Evolutionary conservation across 176 grass and related monocot genomes (phyloP).

Genomic region (Cenchrus purpureus): DNA sequence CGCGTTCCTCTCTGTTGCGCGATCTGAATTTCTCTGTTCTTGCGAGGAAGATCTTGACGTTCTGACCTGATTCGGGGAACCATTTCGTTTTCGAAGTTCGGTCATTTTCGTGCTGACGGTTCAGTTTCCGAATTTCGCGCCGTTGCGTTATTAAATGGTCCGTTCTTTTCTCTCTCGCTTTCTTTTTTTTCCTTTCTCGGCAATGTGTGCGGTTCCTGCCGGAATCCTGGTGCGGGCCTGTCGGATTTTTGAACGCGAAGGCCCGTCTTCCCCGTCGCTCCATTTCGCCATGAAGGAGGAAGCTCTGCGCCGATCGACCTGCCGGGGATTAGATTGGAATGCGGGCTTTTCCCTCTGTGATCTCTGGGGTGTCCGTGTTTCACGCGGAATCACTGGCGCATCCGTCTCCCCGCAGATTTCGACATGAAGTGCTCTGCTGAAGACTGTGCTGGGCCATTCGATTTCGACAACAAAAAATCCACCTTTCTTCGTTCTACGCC

Average conservation of each 20-base stretch:
- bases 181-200: too few relatives aligned
- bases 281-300: not conserved
- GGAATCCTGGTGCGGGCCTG: not conserved
- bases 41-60: not conserved
- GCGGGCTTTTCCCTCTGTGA: not conserved
- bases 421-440: not conserved
- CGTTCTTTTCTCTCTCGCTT: not conserved
- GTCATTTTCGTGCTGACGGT: not conserved
- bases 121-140: not conserved
- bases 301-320: not conserved
- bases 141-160: not conserved
- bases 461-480: not conserved
- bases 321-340: not conserved
- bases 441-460: not conserved
- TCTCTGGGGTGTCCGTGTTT: constrained; percentile 13
- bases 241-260: not conserved
- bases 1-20: not conserved
- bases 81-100: not conserved
- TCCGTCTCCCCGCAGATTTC: constrained; percentile 4
- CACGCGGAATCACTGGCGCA: not conserved
- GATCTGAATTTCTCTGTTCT: not conserved
- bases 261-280: not conserved
- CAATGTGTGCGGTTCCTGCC: too few relatives aligned
- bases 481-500: not conserved
- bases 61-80: not conserved